Base-by-base conservation (phyloP, 2,329 filamentous ascomycete genomes). In the Penicillium brasilianum region DNA sequence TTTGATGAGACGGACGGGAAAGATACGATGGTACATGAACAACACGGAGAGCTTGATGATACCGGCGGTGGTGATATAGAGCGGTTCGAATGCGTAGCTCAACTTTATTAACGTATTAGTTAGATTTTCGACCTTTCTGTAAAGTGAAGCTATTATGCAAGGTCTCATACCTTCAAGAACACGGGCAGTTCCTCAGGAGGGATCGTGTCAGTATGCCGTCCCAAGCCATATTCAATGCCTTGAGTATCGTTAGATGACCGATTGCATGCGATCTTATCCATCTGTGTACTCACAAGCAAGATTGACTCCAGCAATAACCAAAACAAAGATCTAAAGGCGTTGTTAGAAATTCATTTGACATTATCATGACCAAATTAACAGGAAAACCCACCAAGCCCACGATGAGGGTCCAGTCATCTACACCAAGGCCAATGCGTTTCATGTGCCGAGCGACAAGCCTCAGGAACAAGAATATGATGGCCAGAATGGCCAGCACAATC, bases 341-440 rank as follows among this genome's bases (percentile, higher is more conserved):
- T 37, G 36, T 37, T 37, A 37, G 36, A 37, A 13, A 16, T 16
- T 16, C 36, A 37, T 37, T 37, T 14, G 36, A n/a, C 36, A n/a
- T 37, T 16, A 7, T 4, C 5, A 14, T 37, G 28, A 20, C 20
- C 52, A 54, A 20, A 59, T 50, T 13, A 2, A 55, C 20, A 28
- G 36, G n/a, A 25, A 25, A 20, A 37, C 56, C 30, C 22, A 58
- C 56, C n/a, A 58, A 52, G 39, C 56, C 56, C 28, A 53, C 56
- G 36, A 58, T 46, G 11, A 58, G 30, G 18, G 49, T 53, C 49
- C 37, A 46, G 39, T 58, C 56, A 54, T 58, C 56, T 7, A 49
- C 20, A 9, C 49, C 56, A 18, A 58, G 13, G 44, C 46, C 22
- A 22, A 58, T 28, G 28, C 44, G 43, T 32, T 58, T 58, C 22